Evolutionary conservation across 345 rosid species (phyloP), one percentile per base, ranked within the genome.

Genomic region (Murraya paniculata): DNA sequence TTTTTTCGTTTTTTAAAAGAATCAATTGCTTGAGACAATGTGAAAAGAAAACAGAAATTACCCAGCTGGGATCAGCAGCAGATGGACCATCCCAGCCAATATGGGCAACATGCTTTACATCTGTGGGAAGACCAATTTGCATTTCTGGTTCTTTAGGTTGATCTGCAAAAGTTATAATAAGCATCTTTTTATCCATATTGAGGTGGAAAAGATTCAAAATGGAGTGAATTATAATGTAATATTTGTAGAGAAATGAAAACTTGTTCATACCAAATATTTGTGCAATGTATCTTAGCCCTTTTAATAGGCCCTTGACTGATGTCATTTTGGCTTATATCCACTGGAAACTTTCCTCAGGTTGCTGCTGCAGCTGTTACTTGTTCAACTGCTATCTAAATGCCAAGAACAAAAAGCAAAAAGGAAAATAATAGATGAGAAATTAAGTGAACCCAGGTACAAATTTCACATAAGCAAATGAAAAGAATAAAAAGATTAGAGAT

Each of bases 91-190:
- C 93, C 79, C 85, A 78, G 76, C 95, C 98, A 30, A 93, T 86
- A 75, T 93, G 97, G 25, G 97, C 91, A 8, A 93, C 86, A 80
- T 92, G 98, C 77, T 90, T 92, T 69, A 93, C 98, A 85, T 93
- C 92, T 48, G 91, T 93, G 21, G 98, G 97, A 30, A 80, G 71
- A 53, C 94, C 98, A 55, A 93, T 93, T 72, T 90, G 82, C 70
- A 92, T 79, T 31, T 86, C 91, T 39, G 71, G 79, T 75, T 92
- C 97, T 71, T 92, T 87, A 13, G 80, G 89, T 18, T 81, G 89
- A 13, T 83, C 90, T 87, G 86, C 86, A 64, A 33, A 73, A 76
- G 53, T 25, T 68, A 11, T 56, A 31, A 33, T 33, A 13, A 38
- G 62, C 19, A 38, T 16, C 25, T 7, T 13, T 68, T 0, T 5